Base-by-base conservation (phyloP, 1,284 basidiomycete genomes). In the Baeospora myosura region DNA sequence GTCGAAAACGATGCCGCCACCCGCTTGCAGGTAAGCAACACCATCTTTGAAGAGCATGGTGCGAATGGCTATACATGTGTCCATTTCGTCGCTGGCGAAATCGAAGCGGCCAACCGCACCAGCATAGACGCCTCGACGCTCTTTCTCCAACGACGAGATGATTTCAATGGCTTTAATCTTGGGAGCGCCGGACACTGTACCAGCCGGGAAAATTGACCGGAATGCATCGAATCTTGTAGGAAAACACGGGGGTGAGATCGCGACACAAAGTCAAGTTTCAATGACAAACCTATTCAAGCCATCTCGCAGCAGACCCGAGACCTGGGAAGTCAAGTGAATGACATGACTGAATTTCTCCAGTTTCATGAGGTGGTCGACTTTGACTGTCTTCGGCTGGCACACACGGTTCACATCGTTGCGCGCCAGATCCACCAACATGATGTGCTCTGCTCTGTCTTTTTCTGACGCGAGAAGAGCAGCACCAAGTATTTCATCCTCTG, bases 321-420 rank as follows among this genome's bases (percentile, higher is more conserved):
- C 88, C 69, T 95, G 91, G 29, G 89, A 94, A 1, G 96, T 98
- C 51, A 99, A 62, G 62, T 99, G 96, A 52, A 96, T 98, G 52
- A 99, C 96, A 62, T 99, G 96, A 54, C 87, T 91, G 64, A 98
- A 99, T 63, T 89, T 95, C 61, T 98, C 91, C 16, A 99, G 64
- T 48, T 73, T 71, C 92, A 98, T 97, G 42, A 99, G 75, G 47
- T 90, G 81, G 63, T 98, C 96, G 18, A 99, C 94, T 55, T 93
- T 87, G 54, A 98, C 95, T 0, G 95, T 97, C 59, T 82, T 77
- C 4, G 96, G 93, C 53, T 91, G 81, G 72, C 95, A 98, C 18
- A 98, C 91, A 17, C 96, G 82, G 62, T 97, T 98, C 50, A 99
- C 93, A 59, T 99, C 96, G 68, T 99, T 99, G n/a, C 96, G 75